A percentile compares a stretch with the other conserved stretches of the same genome.
phyloP scores from a whole-genome alignment of 306 rosid genomes.

The Alnus rubra region DNA sequence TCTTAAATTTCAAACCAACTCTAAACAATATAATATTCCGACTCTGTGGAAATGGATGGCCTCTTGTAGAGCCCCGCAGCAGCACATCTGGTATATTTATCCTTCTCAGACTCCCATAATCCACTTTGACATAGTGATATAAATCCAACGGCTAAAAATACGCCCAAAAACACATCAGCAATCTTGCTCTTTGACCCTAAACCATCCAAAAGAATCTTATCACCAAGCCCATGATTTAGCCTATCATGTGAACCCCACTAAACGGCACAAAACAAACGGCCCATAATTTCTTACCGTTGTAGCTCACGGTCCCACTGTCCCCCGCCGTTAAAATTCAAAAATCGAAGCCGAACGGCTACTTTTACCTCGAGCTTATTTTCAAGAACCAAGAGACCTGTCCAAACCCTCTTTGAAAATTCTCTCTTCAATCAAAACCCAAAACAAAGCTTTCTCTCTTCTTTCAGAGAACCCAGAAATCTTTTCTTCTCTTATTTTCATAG shows the following conservation, averaged over 20 bases:
- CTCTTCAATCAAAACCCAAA: not conserved
- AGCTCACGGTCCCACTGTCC: conserved; percentile 26
- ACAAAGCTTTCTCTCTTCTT: not conserved
- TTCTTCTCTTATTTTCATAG: not conserved
- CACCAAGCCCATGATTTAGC: not conserved
- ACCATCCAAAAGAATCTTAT: not conserved
- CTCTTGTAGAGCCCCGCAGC: not conserved
- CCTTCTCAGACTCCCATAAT: too few species aligned
- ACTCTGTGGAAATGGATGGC: too few species aligned
- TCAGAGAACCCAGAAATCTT: not conserved
- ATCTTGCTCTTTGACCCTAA: not conserved
- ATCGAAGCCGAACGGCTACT: conserved; percentile 47
- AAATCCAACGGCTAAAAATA: not conserved
- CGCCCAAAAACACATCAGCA: not conserved
- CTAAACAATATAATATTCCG: too few species aligned
- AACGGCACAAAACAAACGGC: not conserved
- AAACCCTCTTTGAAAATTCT: not conserved
- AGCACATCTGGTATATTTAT: not conserved
- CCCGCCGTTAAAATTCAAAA: conserved; percentile 18
- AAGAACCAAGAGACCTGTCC: not conserved
- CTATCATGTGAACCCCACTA: not conserved
- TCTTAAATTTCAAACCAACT: too few species aligned
- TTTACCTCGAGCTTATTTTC: conserved; percentile 3
- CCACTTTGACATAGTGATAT: not conserved
- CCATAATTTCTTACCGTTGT: conserved; percentile 32